Evolutionary conservation across 73 alveolate species (phyloP), one percentile per base, ranked within the genome.

Genomic region (Paramecium bursaria): DNA sequence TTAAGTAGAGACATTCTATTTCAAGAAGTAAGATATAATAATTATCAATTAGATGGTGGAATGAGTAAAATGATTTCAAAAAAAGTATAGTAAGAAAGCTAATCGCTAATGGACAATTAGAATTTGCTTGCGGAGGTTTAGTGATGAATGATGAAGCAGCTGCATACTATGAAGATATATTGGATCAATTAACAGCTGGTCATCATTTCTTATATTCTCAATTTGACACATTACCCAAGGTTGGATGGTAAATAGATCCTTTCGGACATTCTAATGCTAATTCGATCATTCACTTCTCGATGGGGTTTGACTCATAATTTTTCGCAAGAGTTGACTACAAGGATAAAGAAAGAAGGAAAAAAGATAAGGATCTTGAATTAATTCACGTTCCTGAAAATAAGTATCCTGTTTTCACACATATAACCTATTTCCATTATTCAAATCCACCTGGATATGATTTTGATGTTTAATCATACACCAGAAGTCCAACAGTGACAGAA

Each of bases 211-310:
- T 95, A 26, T 75, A 79, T 73, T 92, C 92, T 79, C 94, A 95
- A 91, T 87, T 95, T 67, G 95, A 95, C 17, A 89, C 87, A 25
- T 77, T 80, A 22, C 97, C 98, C 6, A 91, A 76, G 57, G 91
- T 90, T 6, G 99, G 99, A 27, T 95, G 99, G 99, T 91, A 92
- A 86, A 90, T 95, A 35, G 99, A 95, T 75, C 99, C 99, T n/a
- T 95, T 95, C 74, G 99, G 99, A 1, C 99, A 95, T 75, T 90
- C 97, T 17, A 26, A 92, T 17, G 95, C 98, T 0, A 88, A 93
- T 60, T 95, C 99, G 6, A 91, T 92, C 19, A 75, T 95, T 47
- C 92, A 90, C 51, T 90, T 92, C 39, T 95, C 92, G 75, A 92
- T 95, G 97, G 97, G 97, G 17, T 92, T 95, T 75, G 96, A 92